phyloP scores from a whole-genome alignment of 2,329 filamentous ascomycete genomes.

The Fusarium sp. region DNA sequence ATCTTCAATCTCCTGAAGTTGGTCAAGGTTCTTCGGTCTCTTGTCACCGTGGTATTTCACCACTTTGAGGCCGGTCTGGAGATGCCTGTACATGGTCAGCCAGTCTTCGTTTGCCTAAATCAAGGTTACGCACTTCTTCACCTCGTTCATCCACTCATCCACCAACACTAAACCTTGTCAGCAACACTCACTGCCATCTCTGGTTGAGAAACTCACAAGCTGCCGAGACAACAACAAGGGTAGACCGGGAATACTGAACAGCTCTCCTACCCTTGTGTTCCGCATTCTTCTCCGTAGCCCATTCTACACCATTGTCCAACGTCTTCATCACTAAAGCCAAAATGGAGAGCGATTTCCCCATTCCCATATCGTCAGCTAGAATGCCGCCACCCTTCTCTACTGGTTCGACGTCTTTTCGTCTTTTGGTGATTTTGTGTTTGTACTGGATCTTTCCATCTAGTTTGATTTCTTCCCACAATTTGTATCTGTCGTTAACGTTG shows the following conservation, averaged over 20 bases:
- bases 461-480: constrained; percentile 1
- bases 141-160: constrained; percentile 22
- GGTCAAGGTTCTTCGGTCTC: not conserved
- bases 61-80: not conserved
- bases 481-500: constrained; percentile 7
- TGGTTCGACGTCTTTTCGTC: not conserved
- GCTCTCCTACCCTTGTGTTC: not conserved
- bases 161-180: not conserved
- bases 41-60: constrained; percentile 11
- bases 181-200: fast-evolving
- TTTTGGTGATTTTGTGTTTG: constrained; percentile 10
- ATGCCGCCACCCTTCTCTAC: constrained; percentile 9
- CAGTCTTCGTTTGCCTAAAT: fast-evolving
- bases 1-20: not conserved
- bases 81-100: not conserved
- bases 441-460: not conserved
- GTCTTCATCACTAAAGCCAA: constrained; percentile 17
- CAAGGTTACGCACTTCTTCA: not conserved
- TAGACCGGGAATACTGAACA: not conserved
- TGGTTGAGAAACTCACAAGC: not conserved
- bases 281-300: not conserved
- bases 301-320: constrained; percentile 1
- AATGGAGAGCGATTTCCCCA: constrained; percentile 19
- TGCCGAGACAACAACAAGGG: not conserved
- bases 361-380: constrained; percentile 18